Evolutionary conservation across 148 eudicot species (phyloP).

Genomic region (Fagopyrum homotropicum): DNA sequence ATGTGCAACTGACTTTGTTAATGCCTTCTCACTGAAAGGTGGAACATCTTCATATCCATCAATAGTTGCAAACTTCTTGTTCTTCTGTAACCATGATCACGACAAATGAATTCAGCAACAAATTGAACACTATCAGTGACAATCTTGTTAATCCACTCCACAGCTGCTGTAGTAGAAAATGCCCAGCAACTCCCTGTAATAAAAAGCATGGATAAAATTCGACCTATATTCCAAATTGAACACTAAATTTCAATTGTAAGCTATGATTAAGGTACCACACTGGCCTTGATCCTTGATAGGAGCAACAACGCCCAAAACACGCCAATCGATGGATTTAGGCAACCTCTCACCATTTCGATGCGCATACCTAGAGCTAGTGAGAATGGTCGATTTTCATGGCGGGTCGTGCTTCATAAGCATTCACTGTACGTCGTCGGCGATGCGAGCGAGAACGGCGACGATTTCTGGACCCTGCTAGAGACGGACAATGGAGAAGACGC

Average conservation of each 20-base stretch:
- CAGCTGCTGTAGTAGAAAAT: constrained; percentile 39
- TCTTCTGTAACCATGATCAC: constrained; percentile 38
- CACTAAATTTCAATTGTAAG: not conserved
- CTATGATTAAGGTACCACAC: not conserved
- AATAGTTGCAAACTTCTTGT: constrained; percentile 67
- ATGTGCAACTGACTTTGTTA: constrained; percentile 82
- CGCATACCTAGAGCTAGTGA: constrained; percentile 23
- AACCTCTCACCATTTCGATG: not conserved
- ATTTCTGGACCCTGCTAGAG: constrained; percentile 44
- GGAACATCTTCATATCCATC: constrained; percentile 89
- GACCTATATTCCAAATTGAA: not conserved
- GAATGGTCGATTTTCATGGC: constrained; percentile 66
- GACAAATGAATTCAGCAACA: not conserved
- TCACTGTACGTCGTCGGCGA: constrained; percentile 68
- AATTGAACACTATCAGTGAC: constrained; percentile 18
- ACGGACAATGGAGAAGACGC: constrained; percentile 39
- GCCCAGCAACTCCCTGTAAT: constrained; percentile 29
- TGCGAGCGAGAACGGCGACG: constrained; percentile 49
- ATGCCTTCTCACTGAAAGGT: constrained; percentile 56
- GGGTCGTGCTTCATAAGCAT: constrained; percentile 59
- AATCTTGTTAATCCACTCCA: constrained; percentile 29
- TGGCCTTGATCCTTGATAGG: constrained; percentile 14
- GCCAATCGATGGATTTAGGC: constrained; percentile 9
- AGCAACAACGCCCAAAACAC: not conserved
- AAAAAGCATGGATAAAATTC: not conserved